Conservation (phyloP, 2,329 filamentous ascomycete genomes). For the Aspergillus awamori region DNA sequence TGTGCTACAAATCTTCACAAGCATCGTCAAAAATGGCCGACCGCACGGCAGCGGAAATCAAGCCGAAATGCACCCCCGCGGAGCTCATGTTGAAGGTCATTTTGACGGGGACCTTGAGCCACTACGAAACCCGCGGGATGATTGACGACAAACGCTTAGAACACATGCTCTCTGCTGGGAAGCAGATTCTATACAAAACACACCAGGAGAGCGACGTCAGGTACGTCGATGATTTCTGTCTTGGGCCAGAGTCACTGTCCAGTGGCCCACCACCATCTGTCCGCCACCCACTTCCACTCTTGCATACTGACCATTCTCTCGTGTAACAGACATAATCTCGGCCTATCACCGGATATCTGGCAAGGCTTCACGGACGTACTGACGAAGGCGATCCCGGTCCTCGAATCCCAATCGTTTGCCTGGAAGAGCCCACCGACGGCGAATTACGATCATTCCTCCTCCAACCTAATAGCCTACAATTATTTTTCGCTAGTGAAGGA, state of each 20-base stretch:
- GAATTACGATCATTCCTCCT: constrained; percentile 61
- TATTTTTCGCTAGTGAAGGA: constrained; percentile 63
- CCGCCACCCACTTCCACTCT: background rate
- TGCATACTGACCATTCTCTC: constrained; percentile 8
- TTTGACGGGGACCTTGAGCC: constrained; percentile 53
- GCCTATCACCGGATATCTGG: constrained; percentile 61
- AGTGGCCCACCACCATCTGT: background rate
- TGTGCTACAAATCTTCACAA: background rate
- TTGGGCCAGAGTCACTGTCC: background rate
- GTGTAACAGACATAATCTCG: constrained; percentile 56
- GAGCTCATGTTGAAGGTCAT: constrained; percentile 54
- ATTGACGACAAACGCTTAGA: constrained; percentile 62
- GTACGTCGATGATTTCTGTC: constrained; percentile 27
- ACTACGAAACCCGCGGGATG: constrained; percentile 63
- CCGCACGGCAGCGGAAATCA: constrained; percentile 27
- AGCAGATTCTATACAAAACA: constrained; percentile 62
- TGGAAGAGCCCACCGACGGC: constrained; percentile 59
- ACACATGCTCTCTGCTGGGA: constrained; percentile 60
- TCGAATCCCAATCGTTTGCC: constrained; percentile 64
- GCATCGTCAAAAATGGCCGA: constrained; percentile 38
- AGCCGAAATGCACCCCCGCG: constrained; percentile 48
- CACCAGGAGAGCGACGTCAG: constrained; percentile 59
- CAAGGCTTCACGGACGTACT: constrained; percentile 61
- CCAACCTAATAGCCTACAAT: constrained; percentile 63
- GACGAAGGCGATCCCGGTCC: constrained; percentile 61